These are phyloP conservation scores for Herpotrichia juniperi DNA, from an alignment of 2,329 filamentous ascomycete genomes.

Conservation along the genomic window DNA sequence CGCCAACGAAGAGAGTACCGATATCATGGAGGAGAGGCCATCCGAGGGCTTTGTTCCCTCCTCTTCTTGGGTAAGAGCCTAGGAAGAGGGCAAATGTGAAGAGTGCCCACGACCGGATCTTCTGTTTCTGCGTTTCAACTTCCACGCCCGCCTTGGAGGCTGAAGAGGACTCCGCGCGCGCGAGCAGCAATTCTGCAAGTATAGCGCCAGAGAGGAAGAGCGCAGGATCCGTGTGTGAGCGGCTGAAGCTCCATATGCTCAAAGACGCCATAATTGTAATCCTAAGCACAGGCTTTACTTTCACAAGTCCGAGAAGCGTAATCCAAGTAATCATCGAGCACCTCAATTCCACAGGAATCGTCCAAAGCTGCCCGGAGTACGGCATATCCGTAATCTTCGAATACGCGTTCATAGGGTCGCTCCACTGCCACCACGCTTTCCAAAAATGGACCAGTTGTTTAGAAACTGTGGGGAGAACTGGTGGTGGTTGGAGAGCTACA, in stretches of 20 bases:
- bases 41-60: not conserved
- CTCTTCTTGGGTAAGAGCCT: conserved; percentile 1
- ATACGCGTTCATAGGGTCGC: not conserved
- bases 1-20: not conserved
- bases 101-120: conserved; percentile 22
- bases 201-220: conserved; percentile 62
- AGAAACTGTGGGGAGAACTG: not conserved
- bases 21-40: not conserved
- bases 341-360: conserved; percentile 66
- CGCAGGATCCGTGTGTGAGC: conserved; percentile 61
- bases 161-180: conserved; percentile 20
- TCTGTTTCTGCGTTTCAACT: not conserved
- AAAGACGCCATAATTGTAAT: conserved; percentile 51
- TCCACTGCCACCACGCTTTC: not conserved
- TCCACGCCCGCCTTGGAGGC: too few species aligned
- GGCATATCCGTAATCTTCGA: conserved; percentile 20
- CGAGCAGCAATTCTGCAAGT: conserved; percentile 62
- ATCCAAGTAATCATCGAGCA: conserved; percentile 65
- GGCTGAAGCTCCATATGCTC: conserved; percentile 54
- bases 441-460: not conserved
- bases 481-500: not conserved
- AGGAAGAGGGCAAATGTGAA: conserved; percentile 11
- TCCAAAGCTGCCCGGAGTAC: conserved; percentile 67
- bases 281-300: conserved; percentile 53
- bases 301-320: conserved; percentile 57